A percentile compares a stretch with the other conserved stretches of the same genome.
Conservation (phyloP, 1,284 basidiomycete genomes). For the Moesziomyces parantarcticus region DNA sequence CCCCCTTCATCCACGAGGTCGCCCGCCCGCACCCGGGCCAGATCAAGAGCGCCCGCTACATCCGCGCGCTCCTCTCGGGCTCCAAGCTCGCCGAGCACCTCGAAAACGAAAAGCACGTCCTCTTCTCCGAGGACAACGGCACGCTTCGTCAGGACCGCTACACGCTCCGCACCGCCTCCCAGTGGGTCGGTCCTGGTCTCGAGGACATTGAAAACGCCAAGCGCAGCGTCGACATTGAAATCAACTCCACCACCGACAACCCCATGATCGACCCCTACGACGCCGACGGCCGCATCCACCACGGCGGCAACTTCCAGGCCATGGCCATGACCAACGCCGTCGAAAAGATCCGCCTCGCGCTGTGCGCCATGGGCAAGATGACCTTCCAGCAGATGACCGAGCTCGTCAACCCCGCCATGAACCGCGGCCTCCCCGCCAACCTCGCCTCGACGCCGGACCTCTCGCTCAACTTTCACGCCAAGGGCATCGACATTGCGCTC, state of each 20-base stretch:
- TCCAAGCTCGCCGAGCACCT: slow-evolving; percentile 76
- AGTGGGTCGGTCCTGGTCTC: slow-evolving; percentile 83
- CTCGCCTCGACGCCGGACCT: slow-evolving; percentile 53
- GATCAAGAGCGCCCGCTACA: slow-evolving; percentile 68
- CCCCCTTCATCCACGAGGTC: slow-evolving; percentile 78
- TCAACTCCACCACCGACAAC: slow-evolving; percentile 80
- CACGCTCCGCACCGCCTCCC: slow-evolving; percentile 71
- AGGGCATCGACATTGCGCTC: slow-evolving; percentile 83
- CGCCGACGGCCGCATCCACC: slow-evolving; percentile 47
- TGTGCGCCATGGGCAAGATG: slow-evolving; percentile 84
- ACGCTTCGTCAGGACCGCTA: slow-evolving; percentile 81
- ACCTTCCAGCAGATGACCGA: slow-evolving; percentile 86
- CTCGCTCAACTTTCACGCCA: slow-evolving; percentile 78
- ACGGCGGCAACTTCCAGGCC: slow-evolving; percentile 53
- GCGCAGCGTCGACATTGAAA: slow-evolving; percentile 78
- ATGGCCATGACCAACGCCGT: slow-evolving; percentile 87
- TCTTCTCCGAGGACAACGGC: slow-evolving; percentile 77
- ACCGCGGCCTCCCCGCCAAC: slow-evolving; percentile 54
- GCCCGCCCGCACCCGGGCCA: slow-evolving; percentile 89
- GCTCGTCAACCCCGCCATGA: slow-evolving; percentile 71
- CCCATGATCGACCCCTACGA: slow-evolving; percentile 52
- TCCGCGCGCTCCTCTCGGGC: slow-evolving; percentile 72
- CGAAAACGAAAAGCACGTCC: slow-evolving; percentile 74
- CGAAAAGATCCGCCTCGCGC: slow-evolving; percentile 83
- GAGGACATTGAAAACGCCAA: slow-evolving; percentile 80